Evolutionary conservation across 495 filamentous ascomycete species (phyloP).

Genomic region (Delitschia confertaspora): DNA sequence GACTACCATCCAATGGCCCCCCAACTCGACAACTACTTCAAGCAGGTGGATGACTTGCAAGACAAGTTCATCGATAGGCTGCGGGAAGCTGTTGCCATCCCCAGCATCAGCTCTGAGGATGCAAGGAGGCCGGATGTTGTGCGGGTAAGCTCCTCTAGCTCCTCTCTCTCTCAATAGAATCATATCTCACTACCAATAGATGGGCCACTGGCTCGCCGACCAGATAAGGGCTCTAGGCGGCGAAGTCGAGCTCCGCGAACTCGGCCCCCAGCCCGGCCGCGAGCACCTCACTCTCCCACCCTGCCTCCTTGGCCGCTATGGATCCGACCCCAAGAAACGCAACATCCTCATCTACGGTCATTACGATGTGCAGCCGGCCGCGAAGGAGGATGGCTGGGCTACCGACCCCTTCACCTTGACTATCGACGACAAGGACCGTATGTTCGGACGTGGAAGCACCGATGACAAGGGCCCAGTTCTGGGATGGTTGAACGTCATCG

Average conservation of each 20-base stretch:
- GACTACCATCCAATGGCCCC: slow-evolving; percentile 33
- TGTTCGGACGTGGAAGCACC: slow-evolving; percentile 92
- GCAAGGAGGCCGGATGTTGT: slow-evolving; percentile 81
- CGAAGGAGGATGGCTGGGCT: slow-evolving; percentile 89
- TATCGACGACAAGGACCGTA: slow-evolving; percentile 81
- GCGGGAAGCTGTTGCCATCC: slow-evolving; percentile 86
- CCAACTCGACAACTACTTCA: slow-evolving; percentile 36
- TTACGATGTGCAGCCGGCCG: slow-evolving; percentile 96
- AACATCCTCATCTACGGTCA: slow-evolving; percentile 97
- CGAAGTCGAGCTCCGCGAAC: slow-evolving; percentile 66
- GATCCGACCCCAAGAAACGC: slow-evolving; percentile 79
- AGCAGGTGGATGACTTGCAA: slow-evolving; percentile 64
- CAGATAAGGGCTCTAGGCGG: slow-evolving; percentile 80
- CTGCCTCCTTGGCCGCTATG: slow-evolving; percentile 84
- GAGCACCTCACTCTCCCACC: slow-evolving; percentile 88
- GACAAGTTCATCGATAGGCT: slow-evolving; percentile 86
- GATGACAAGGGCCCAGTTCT: slow-evolving; percentile 98
- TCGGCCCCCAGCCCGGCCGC: slow-evolving; percentile 84
- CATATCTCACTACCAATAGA: too few relatives aligned
- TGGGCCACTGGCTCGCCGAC: slow-evolving; percentile 82
- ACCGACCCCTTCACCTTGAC: slow-evolving; percentile 88
- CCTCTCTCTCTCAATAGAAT: slow-evolving; percentile 1
- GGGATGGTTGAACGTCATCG: slow-evolving; percentile 95
- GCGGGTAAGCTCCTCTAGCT: slow-evolving; percentile 38
- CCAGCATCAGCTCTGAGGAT: slow-evolving; percentile 87